Evolutionary conservation across 1,284 basidiomycete genomes (phyloP).

Genomic region (Stereum hirsutum): DNA sequence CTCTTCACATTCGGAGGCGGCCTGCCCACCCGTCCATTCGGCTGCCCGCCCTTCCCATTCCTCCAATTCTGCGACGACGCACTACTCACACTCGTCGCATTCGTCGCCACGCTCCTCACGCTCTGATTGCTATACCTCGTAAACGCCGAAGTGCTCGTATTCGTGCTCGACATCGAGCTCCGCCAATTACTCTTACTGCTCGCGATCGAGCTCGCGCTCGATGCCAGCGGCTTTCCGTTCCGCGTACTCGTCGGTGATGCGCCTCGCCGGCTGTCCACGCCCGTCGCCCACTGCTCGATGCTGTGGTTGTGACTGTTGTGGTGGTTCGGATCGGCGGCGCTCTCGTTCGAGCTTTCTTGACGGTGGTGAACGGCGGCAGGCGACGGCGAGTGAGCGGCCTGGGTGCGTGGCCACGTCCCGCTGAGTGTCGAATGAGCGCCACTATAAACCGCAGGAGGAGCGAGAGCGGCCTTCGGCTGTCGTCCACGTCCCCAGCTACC

Average conservation of each 20-base stretch:
- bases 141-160: slow-evolving; percentile 60
- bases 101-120: slow-evolving; percentile 61
- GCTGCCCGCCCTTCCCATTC: slow-evolving; percentile 17
- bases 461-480: slow-evolving; percentile 15
- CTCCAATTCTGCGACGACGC: slow-evolving; percentile 47
- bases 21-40: slow-evolving; percentile 15
- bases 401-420: neutral
- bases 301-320: neutral
- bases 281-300: neutral
- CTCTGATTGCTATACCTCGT: slow-evolving; percentile 74
- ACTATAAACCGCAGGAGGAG: too few species aligned
- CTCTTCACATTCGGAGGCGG: slow-evolving; percentile 71
- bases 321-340: neutral
- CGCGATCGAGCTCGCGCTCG: slow-evolving; percentile 48
- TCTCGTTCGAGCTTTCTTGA: slow-evolving; percentile 2
- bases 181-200: slow-evolving; percentile 69
- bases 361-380: too few species aligned
- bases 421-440: neutral
- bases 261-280: slow-evolving; percentile 4
- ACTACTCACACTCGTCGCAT: slow-evolving; percentile 69
- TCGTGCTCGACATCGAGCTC: slow-evolving; percentile 61
- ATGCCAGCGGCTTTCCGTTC: slow-evolving; percentile 38
- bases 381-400: neutral
- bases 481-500: slow-evolving; percentile 12
- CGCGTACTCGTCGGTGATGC: slow-evolving; percentile 40